Evolutionary conservation across 2,329 filamentous ascomycete genomes (phyloP), one percentile per base, ranked within the genome.

Genomic region (Aspergillus novoparasiticus): DNA sequence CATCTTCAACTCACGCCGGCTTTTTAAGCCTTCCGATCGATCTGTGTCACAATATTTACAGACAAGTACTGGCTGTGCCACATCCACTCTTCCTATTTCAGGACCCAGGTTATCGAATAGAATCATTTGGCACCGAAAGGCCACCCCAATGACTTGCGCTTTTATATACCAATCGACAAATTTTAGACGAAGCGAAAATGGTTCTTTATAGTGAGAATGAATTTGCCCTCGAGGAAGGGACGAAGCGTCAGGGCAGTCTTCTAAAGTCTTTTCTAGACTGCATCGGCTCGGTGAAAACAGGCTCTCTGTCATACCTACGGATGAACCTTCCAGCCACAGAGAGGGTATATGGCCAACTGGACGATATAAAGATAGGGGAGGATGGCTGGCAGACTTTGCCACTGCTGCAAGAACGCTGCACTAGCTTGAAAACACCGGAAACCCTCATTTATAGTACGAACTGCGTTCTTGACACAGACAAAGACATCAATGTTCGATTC

Each of bases 61-160:
- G 55, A 55, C 36, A 19, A 16, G 36, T 58, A 6, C 60, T 64
- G 21, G 19, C 28, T 14, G 10, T 64, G 23, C 46, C 57, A n/a
- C 54, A 62, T n/a, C 53, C 46, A 54, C 21, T 62, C 14, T 59
- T 39, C n/a, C 30, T 64, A 21, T 64, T 64, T 14, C 45, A 64
- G n/a, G 63, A 62, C 10, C 57, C 63, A 3, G 57, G 57, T 19
- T 58, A 26, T 32, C 46, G n/a, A 39, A 5, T 62, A 19, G 62
- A 50, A 16, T 19, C n/a, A 3, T 64, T 64, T 28, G 46, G 23
- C 3, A 59, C 63, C 14, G 59, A 57, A 55, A 64, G 32, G 21
- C 63, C 57, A 28, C 3, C 1, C 19, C n/a, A 28, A 43, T 64
- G 59, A 59, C 57, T 62, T 32, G 45, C 53, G 26, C 43, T 62